Percentiles rank a stretch among this genome's conserved stretches.
Evolutionary conservation across 257 asterid species (phyloP).

Genomic region (Voacanga thouarsii): DNA sequence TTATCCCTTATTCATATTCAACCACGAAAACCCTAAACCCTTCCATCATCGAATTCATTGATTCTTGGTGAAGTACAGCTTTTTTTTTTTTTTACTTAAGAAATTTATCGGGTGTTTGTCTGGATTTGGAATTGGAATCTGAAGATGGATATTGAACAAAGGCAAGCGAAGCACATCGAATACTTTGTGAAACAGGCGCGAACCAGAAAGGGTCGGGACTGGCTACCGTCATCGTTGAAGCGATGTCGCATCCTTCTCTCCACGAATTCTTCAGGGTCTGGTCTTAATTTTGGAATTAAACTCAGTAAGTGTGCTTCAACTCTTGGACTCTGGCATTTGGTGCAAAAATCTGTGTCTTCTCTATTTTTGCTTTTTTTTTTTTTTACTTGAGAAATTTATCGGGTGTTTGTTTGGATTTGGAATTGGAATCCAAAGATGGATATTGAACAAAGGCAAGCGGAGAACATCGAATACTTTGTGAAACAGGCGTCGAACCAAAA

Average conservation of each 20-base stretch:
- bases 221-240: slow-evolving; percentile 57
- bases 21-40: slow-evolving; percentile 10
- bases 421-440: no score
- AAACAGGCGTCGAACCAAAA: no score
- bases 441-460: no score
- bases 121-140: slow-evolving; percentile 13
- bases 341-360: no score
- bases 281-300: no score
- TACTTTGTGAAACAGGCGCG: slow-evolving; percentile 72
- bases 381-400: no score
- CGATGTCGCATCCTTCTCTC: slow-evolving; percentile 91
- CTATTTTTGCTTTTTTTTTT: no score
- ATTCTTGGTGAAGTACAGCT: not conserved
- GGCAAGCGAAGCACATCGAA: slow-evolving; percentile 82
- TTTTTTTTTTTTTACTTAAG: not conserved
- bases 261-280: no score
- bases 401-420: no score
- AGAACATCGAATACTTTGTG: no score
- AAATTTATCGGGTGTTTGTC: not conserved
- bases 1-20: not conserved
- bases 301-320: no score
- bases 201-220: slow-evolving; percentile 52
- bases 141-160: slow-evolving; percentile 78
- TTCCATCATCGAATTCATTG: not conserved
- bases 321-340: no score